Evolutionary conservation across 2,329 filamentous ascomycete species (phyloP).

Genomic region (Fusarium nurragi): DNA sequence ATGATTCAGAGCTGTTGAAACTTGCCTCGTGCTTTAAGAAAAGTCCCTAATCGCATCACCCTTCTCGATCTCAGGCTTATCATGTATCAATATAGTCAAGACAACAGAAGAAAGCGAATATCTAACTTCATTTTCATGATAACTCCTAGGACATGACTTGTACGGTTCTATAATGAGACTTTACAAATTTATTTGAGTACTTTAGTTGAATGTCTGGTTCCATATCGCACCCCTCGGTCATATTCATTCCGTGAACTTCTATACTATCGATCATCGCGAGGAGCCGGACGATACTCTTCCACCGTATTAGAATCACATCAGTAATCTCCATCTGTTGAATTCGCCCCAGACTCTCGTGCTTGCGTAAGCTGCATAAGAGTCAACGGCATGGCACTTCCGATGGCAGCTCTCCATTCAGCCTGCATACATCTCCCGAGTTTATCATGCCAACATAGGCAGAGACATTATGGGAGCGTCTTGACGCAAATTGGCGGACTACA

Average conservation of each 20-base stretch:
- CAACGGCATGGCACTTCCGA: background rate
- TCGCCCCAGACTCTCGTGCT: background rate
- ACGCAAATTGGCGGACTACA: background rate
- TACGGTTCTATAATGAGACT: too few species aligned
- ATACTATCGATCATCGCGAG: background rate
- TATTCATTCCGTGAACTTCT: background rate
- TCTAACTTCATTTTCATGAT: too few species aligned
- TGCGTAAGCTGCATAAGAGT: background rate
- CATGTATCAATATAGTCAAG: too few species aligned
- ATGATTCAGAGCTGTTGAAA: background rate
- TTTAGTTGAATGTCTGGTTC: background rate
- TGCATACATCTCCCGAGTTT: background rate
- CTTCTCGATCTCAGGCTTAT: too few species aligned
- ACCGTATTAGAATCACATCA: background rate
- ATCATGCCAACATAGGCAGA: background rate
- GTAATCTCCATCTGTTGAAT: background rate
- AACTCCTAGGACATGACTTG: too few species aligned
- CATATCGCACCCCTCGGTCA: background rate
- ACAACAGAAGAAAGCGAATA: too few species aligned
- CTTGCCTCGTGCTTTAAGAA: background rate
- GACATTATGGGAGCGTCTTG: background rate
- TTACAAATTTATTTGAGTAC: background rate
- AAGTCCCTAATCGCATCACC: too few species aligned
- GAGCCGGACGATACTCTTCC: background rate
- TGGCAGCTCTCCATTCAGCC: background rate